Base-by-base conservation (phyloP, 2,329 filamentous ascomycete species). In the Diaporthe batatas region DNA sequence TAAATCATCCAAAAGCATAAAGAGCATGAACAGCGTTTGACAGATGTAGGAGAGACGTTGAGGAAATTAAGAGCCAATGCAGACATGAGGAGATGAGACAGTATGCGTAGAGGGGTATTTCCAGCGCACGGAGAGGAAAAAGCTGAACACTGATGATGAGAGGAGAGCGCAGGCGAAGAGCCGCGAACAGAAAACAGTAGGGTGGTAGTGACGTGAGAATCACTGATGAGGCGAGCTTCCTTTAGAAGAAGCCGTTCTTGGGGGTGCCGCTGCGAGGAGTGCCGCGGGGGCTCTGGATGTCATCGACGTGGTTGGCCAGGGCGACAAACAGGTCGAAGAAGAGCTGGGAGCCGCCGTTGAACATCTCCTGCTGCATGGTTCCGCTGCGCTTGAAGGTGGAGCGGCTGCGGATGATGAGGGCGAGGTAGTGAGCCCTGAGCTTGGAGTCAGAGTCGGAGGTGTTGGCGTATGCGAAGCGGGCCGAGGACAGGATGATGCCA, bases 351-450 rank as follows among this genome's bases (percentile, higher is more conserved):
- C 94, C 94, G 32, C 95, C 95, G 75, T 91, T 90, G 82, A 93
- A 93, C 95, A 98, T 98, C 85, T 98, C 95, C 77, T 94, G 90
- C 84, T 98, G 95, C 95, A 98, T 97, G 7, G 95, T 98, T 69
- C 95, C 94, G 83, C 94, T 97, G 72, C 94, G 89, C 87, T 97
- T 98, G 84, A 98, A 98, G 2, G 94, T 97, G 80, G 90, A 89
- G 76, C 95, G 90, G 78, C 92, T 94, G 76, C 95, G 91, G 81
- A 98, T 97, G 83, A 98, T 97, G 80, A 98, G 90, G 23, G 95
- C 94, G 53, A 98, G 91, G 78, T 97, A 98, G 83, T 98, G 95
- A n/a, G 94, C 94, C 73, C 95, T 90, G 70, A 98, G 88, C 82
- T 95, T 95, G 21, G 93, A 96, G 85, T 98, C 95, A 29, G 88